Conservation (phyloP, 140 eudicot genomes). For the Oenanthe javanica region DNA sequence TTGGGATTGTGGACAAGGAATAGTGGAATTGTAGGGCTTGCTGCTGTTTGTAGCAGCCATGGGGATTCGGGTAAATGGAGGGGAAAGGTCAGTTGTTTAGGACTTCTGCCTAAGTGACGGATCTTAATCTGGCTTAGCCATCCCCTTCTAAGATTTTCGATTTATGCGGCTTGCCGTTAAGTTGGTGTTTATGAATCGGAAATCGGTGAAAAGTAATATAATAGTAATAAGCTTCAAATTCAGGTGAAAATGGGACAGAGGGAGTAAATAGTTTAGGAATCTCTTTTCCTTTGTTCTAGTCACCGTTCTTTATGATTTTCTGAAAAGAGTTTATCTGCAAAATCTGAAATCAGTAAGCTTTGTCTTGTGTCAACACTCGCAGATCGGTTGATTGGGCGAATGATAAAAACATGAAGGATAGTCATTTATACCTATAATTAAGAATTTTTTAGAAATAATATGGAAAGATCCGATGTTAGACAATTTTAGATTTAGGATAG, state of each 20-base stretch:
- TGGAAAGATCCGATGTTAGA: neutral
- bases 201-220: neutral
- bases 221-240: too few relatives aligned
- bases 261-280: too few relatives aligned
- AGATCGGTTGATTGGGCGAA: neutral
- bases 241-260: too few relatives aligned
- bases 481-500: neutral
- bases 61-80: neutral
- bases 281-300: too few relatives aligned
- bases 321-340: too few relatives aligned
- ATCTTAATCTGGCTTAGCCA: neutral
- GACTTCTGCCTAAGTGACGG: neutral
- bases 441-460: neutral
- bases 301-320: too few relatives aligned
- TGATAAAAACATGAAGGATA: neutral
- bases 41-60: neutral
- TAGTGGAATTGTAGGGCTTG: neutral
- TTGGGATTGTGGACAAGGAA: neutral
- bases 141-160: neutral
- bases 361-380: neutral
- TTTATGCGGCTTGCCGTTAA: neutral
- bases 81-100: neutral
- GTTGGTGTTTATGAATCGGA: neutral
- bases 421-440: neutral
- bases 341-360: neutral